These are phyloP conservation scores for Lophiotrema nucula DNA, from an alignment of 495 filamentous ascomycete species.

Conservation along the genomic window DNA sequence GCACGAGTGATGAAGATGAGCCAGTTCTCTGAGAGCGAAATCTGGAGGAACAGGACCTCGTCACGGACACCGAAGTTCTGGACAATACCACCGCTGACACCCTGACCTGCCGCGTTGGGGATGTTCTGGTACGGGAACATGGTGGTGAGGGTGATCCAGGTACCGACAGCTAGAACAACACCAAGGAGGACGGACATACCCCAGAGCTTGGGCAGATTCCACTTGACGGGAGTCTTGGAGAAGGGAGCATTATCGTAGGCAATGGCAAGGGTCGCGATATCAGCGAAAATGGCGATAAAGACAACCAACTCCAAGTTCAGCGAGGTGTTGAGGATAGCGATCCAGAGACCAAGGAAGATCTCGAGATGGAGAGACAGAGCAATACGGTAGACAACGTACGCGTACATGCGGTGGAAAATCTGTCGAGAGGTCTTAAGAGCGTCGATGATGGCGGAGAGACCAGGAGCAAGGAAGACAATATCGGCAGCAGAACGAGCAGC, in stretches of 20 bases:
- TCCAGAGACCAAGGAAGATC: constrained; percentile 88
- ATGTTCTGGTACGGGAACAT: constrained; percentile 39
- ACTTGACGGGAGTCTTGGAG: constrained; percentile 84
- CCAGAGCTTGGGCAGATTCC: constrained; percentile 92
- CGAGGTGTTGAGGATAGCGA: constrained; percentile 76
- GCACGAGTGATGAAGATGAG: constrained; percentile 94
- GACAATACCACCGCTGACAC: constrained; percentile 69
- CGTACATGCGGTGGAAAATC: constrained; percentile 97
- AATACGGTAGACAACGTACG: constrained; percentile 95
- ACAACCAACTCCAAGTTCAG: constrained; percentile 84
- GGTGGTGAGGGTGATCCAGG: constrained; percentile 62
- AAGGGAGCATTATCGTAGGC: constrained; percentile 92
- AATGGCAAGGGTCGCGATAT: constrained; percentile 88
- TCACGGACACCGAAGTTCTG: constrained; percentile 83
- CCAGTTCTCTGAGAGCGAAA: constrained; percentile 92
- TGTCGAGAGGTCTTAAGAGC: constrained; percentile 91
- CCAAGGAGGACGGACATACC: constrained; percentile 84
- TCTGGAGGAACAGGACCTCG: constrained; percentile 82
- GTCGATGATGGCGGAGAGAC: constrained; percentile 89
- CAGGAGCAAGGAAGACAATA: constrained; percentile 85
- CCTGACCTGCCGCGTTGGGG: constrained; percentile 33
- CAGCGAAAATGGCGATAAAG: constrained; percentile 92
- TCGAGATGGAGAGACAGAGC: constrained; percentile 87
- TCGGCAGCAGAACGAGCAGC: constrained; percentile 90
- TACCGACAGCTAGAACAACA: constrained; percentile 73